Percentiles rank a stretch among this genome's conserved stretches.
These are phyloP conservation scores for Pichia pseudocactophila DNA, from an alignment of 805 yeast species.

Conservation along the genomic window DNA sequence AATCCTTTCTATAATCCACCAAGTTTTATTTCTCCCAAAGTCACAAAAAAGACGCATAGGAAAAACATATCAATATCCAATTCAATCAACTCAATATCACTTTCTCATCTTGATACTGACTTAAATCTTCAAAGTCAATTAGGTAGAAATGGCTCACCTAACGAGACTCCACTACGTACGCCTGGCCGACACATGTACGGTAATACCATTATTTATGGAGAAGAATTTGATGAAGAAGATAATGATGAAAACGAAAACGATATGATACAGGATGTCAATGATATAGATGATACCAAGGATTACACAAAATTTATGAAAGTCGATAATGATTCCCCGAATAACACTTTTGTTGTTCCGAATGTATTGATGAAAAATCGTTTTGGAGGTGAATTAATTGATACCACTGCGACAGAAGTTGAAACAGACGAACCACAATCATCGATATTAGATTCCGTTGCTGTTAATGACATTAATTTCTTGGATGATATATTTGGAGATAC, in stretches of 20 bases:
- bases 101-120: slow-evolving; percentile 27
- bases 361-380: slow-evolving; percentile 22
- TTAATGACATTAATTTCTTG: slow-evolving; percentile 5
- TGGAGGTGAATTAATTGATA: slow-evolving; percentile 20
- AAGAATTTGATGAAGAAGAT: slow-evolving; percentile 7
- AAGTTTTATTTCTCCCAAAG: slow-evolving; percentile 35
- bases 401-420: not conserved
- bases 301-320: not conserved
- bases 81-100: slow-evolving; percentile 23
- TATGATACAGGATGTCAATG: not conserved
- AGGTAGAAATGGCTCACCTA: slow-evolving; percentile 17
- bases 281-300: not conserved
- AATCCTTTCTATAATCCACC: slow-evolving; percentile 44
- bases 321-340: not conserved
- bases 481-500: slow-evolving; percentile 4
- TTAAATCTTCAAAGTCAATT: slow-evolving; percentile 19
- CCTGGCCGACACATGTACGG: slow-evolving; percentile 16
- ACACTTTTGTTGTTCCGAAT: slow-evolving; percentile 21
- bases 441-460: slow-evolving; percentile 8
- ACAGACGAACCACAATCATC: slow-evolving; percentile 2
- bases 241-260: slow-evolving; percentile 7
- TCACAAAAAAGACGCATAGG: slow-evolving; percentile 22
- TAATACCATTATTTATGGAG: not conserved
- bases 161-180: slow-evolving; percentile 23
- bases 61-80: slow-evolving; percentile 26